Percentiles rank a stretch among this genome's conserved stretches.
phyloP scores from a whole-genome alignment of 2,329 filamentous ascomycete species.

The Arthroderma uncinatum region DNA sequence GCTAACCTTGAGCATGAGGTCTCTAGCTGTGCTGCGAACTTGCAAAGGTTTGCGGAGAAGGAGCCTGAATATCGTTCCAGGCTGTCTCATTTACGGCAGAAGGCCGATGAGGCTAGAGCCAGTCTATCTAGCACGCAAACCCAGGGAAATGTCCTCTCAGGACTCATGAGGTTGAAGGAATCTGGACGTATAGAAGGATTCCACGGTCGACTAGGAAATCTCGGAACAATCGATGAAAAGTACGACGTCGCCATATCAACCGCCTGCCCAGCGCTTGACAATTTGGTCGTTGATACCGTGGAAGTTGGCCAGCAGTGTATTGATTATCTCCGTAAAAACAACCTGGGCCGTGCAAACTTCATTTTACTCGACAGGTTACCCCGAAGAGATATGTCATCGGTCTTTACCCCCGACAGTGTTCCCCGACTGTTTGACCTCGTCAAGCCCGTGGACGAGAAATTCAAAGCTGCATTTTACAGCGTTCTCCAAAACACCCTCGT shows the following conservation, averaged over 20 bases:
- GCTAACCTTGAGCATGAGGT: slow-evolving; percentile 62
- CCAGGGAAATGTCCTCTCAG: slow-evolving; percentile 81
- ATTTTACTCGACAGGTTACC: slow-evolving; percentile 86
- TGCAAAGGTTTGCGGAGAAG: slow-evolving; percentile 59
- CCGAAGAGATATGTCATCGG: slow-evolving; percentile 61
- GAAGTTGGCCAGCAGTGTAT: slow-evolving; percentile 97
- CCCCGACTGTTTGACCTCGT: slow-evolving; percentile 89
- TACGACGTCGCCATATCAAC: slow-evolving; percentile 99
- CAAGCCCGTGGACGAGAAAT: slow-evolving; percentile 74
- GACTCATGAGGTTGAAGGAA: slow-evolving; percentile 87
- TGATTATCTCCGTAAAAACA: slow-evolving; percentile 93
- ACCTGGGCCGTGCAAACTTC: slow-evolving; percentile 91
- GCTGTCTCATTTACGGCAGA: slow-evolving; percentile 81
- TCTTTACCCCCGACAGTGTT: slow-evolving; percentile 83
- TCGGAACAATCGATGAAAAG: slow-evolving; percentile 83
- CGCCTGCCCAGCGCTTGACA: slow-evolving; percentile 80
- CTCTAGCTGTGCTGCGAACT: slow-evolving; percentile 57
- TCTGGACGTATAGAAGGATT: slow-evolving; percentile 96
- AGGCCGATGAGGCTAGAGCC: slow-evolving; percentile 88
- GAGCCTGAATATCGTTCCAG: slow-evolving; percentile 75
- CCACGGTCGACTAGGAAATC: slow-evolving; percentile 84
- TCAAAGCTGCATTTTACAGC: slow-evolving; percentile 86
- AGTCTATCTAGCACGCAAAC: slow-evolving; percentile 84
- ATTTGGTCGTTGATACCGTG: slow-evolving; percentile 93
- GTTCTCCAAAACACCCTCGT: slow-evolving; percentile 92